phyloP scores from a whole-genome alignment of 768 basidiomycete species.

The Xerocomus brunneocitrinus region DNA sequence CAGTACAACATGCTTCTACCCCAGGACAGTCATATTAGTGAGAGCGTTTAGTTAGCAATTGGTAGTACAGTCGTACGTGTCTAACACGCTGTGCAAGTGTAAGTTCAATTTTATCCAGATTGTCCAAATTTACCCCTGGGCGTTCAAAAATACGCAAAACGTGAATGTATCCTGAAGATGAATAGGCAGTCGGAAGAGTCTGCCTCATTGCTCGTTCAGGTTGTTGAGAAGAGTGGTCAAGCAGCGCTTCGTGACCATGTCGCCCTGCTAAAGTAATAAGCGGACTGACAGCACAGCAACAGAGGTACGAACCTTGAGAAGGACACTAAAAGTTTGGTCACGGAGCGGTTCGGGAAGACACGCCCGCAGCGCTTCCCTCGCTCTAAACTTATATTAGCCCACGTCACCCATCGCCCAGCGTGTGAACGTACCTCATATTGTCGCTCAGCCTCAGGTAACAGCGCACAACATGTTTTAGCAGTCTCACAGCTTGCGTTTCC shows the following conservation, averaged over 20 bases:
- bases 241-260: slow-evolving; percentile 97
- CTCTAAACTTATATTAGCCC: slow-evolving; percentile 44
- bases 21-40: slow-evolving; percentile 30
- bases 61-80: slow-evolving; percentile 29
- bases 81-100: slow-evolving; percentile 25
- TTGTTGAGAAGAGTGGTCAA: slow-evolving; percentile 87
- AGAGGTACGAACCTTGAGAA: slow-evolving; percentile 68
- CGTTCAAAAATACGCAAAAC: slow-evolving; percentile 15
- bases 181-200: neutral
- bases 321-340: slow-evolving; percentile 85
- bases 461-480: slow-evolving; percentile 96
- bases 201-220: slow-evolving; percentile 59
- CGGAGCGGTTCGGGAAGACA: slow-evolving; percentile 94
- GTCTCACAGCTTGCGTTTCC: slow-evolving; percentile 93
- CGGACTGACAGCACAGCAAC: neutral
- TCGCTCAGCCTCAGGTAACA: slow-evolving; percentile 96
- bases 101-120: slow-evolving; percentile 29
- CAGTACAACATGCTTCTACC: slow-evolving; percentile 33
- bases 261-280: slow-evolving; percentile 54
- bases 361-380: slow-evolving; percentile 90
- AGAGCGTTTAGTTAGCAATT: slow-evolving; percentile 27
- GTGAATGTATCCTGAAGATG: neutral
- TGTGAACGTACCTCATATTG: slow-evolving; percentile 72
- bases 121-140: slow-evolving; percentile 27
- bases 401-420: slow-evolving; percentile 6